Conservation (phyloP, 2,329 filamentous ascomycete genomes). For the Xylariaceae sp. region DNA sequence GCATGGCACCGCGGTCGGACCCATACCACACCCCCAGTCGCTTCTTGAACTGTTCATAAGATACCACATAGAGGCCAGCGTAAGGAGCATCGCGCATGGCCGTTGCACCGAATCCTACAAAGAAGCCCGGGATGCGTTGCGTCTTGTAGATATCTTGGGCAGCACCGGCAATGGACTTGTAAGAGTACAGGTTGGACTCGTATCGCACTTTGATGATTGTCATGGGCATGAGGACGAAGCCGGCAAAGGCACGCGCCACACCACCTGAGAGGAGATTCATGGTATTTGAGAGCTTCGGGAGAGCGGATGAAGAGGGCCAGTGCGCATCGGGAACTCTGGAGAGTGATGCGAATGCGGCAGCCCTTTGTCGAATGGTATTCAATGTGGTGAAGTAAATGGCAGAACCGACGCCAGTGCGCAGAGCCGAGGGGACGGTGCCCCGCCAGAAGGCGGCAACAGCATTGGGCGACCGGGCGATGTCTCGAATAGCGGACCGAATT, state of each 20-base stretch:
- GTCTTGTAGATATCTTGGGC: slow-evolving; percentile 68
- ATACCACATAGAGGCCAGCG: slow-evolving; percentile 88
- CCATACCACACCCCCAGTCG: slow-evolving; percentile 45
- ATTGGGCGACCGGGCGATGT: slow-evolving; percentile 65
- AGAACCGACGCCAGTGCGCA: slow-evolving; percentile 88
- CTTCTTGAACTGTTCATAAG: slow-evolving; percentile 84
- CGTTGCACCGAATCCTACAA: slow-evolving; percentile 90
- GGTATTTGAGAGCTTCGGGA: slow-evolving; percentile 79
- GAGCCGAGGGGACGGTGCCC: slow-evolving; percentile 86
- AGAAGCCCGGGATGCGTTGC: slow-evolving; percentile 81
- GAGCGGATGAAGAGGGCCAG: slow-evolving; percentile 57
- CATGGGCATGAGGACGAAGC: slow-evolving; percentile 90
- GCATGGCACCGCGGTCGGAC: slow-evolving; percentile 27
- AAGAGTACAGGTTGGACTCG: slow-evolving; percentile 82
- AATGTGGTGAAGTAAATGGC: slow-evolving; percentile 92
- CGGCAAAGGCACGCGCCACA: slow-evolving; percentile 77
- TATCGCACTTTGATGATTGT: slow-evolving; percentile 97
- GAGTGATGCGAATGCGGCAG: slow-evolving; percentile 37
- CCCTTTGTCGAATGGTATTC: slow-evolving; percentile 74
- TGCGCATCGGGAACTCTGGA: slow-evolving; percentile 16
- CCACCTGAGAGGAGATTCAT: slow-evolving; percentile 86
- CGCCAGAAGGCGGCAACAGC: slow-evolving; percentile 78
- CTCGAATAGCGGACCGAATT: slow-evolving; percentile 65
- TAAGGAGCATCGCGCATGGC: slow-evolving; percentile 94
- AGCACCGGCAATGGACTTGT: slow-evolving; percentile 72